Percentiles rank a stretch among this genome's conserved stretches.
These are phyloP conservation scores for Arabidopsis lyrata DNA, from an alignment of 441 rosid species.

Conservation along the genomic window DNA sequence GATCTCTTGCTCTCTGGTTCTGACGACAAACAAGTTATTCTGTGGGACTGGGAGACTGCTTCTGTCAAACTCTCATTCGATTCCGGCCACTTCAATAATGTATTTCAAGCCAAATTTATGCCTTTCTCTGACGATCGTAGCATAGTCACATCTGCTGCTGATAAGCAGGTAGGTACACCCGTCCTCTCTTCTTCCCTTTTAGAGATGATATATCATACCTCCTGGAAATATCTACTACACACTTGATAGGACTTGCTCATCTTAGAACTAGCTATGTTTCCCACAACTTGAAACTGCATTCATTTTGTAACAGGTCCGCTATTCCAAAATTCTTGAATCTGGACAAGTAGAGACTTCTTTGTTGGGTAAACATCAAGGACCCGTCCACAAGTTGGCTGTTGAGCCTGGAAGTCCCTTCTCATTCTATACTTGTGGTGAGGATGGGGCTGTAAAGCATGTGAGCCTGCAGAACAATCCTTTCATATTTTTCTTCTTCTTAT, in stretches of 20 bases:
- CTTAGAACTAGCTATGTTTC: constrained; percentile 6
- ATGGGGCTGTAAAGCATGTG: constrained; percentile 86
- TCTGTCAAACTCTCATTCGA: constrained; percentile 67
- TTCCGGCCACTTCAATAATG: constrained; percentile 72
- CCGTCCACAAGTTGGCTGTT: constrained; percentile 75
- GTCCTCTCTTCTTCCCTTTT: neutral
- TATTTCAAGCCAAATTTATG: constrained; percentile 87
- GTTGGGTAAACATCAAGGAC: constrained; percentile 67
- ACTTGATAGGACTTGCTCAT: neutral
- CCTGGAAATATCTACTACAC: neutral
- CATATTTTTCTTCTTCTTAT: neutral
- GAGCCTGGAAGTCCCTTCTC: constrained; percentile 87
- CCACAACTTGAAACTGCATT: neutral
- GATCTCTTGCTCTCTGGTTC: constrained; percentile 81
- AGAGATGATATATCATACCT: neutral
- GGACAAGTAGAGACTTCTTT: constrained; percentile 65
- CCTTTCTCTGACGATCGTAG: constrained; percentile 77
- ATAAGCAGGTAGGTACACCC: constrained; percentile 86
- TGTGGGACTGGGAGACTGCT: constrained; percentile 86
- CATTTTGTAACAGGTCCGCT: constrained; percentile 58
- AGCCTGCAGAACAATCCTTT: constrained; percentile 40
- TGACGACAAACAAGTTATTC: constrained; percentile 71
- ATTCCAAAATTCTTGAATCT: constrained; percentile 65
- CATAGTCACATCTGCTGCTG: constrained; percentile 92
- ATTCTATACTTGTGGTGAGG: constrained; percentile 89